Percentiles rank a stretch among this genome's conserved stretches.
phyloP scores from a whole-genome alignment of 768 basidiomycete species.

The Amanita rubescens region DNA sequence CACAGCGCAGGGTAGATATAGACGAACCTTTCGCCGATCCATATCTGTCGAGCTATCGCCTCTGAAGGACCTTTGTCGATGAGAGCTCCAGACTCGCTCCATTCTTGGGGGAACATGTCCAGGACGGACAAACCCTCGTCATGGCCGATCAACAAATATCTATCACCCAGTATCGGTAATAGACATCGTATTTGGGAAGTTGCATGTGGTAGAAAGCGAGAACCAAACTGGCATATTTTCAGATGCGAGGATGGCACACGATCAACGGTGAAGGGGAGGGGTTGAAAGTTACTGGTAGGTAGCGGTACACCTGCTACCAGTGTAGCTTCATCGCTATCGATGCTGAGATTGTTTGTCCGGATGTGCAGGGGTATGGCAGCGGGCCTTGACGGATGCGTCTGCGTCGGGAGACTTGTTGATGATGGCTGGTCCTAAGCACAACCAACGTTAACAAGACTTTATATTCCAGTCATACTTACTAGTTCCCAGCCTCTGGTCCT shows the following conservation, averaged over 20 bases:
- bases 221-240: constrained; percentile 72
- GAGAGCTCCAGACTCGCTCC: constrained; percentile 42
- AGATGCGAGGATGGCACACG: constrained; percentile 55
- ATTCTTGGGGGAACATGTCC: constrained; percentile 75
- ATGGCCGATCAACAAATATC: constrained; percentile 69
- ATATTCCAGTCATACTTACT: neutral
- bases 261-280: constrained; percentile 41
- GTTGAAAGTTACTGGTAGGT: constrained; percentile 24
- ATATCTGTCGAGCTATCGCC: constrained; percentile 58
- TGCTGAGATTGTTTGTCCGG: constrained; percentile 34
- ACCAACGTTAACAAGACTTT: neutral
- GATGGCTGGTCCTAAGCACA: neutral
- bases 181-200: constrained; percentile 69
- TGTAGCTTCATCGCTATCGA: constrained; percentile 20
- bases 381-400: constrained; percentile 13
- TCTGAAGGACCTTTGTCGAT: constrained; percentile 60
- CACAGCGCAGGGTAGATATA: neutral
- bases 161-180: constrained; percentile 59
- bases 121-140: constrained; percentile 76
- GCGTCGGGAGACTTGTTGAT: constrained; percentile 8
- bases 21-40: constrained; percentile 71
- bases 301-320: constrained; percentile 18
- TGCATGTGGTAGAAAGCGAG: constrained; percentile 77
- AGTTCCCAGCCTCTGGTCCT: constrained; percentile 62
- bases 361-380: constrained; percentile 29